Conservation (phyloP, 2,329 filamentous ascomycete genomes). For the Ascochyta koolunga region DNA sequence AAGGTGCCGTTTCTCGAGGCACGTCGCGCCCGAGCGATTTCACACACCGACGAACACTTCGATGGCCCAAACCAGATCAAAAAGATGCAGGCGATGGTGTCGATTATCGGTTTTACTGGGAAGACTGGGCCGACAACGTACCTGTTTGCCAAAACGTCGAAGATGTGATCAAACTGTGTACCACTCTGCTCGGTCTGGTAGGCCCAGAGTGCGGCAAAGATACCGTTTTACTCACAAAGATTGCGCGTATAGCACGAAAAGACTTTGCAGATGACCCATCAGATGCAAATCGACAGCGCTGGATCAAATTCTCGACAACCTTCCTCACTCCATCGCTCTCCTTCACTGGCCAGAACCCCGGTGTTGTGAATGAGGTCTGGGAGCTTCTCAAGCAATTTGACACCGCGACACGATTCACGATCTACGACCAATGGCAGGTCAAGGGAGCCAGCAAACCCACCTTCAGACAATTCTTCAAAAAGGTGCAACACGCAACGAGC, state of each 20-base stretch:
- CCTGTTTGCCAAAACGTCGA: constrained; percentile 89
- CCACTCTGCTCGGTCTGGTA: constrained; percentile 81
- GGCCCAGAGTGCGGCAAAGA: constrained; percentile 92
- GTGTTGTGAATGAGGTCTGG: constrained; percentile 85
- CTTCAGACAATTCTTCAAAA: constrained; percentile 78
- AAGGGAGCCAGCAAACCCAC: constrained; percentile 65
- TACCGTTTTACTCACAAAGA: constrained; percentile 74
- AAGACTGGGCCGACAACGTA: constrained; percentile 94
- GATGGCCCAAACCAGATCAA: constrained; percentile 85
- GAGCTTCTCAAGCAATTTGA: constrained; percentile 81
- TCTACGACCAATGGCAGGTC: constrained; percentile 83
- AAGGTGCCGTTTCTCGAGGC: constrained; percentile 56
- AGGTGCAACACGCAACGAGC: constrained; percentile 78
- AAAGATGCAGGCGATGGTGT: constrained; percentile 74
- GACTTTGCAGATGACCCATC: constrained; percentile 75
- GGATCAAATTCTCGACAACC: constrained; percentile 83
- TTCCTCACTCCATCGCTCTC: constrained; percentile 88
- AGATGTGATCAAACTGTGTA: constrained; percentile 86
- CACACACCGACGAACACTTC: constrained; percentile 69
- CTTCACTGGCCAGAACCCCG: constrained; percentile 82
- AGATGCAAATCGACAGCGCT: constrained; percentile 72
- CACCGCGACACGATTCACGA: constrained; percentile 76
- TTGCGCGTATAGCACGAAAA: constrained; percentile 82
- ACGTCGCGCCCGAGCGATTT: constrained; percentile 67
- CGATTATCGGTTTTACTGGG: constrained; percentile 93